These are phyloP conservation scores for Tolypocladium amazonense DNA, from an alignment of 2,329 filamentous ascomycete species.

Conservation along the genomic window DNA sequence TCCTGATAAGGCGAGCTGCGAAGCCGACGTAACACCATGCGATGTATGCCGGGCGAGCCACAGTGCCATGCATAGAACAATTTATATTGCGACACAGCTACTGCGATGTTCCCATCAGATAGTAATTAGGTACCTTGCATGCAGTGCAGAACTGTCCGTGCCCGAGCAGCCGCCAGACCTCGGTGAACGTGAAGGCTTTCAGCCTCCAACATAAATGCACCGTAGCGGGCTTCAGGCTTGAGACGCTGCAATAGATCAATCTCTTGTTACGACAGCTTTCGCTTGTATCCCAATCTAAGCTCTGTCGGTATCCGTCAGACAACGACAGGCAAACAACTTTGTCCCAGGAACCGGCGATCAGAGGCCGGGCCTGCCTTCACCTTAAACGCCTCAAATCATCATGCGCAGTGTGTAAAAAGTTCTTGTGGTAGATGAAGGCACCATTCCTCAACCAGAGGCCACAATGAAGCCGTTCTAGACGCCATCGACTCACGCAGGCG, in stretches of 20 bases:
- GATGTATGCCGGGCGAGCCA: neutral
- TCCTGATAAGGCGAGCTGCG: neutral
- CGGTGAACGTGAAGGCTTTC: neutral
- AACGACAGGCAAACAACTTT: neutral
- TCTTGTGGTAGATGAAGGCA: too few species aligned
- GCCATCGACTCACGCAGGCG: neutral
- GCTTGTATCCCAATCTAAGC: neutral
- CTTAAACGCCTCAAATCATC: neutral
- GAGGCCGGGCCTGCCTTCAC: neutral
- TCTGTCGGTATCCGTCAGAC: neutral
- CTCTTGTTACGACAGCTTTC: neutral
- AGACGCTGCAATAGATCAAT: neutral
- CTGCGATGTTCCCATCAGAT: neutral
- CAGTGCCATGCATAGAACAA: neutral
- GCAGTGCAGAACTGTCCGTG: neutral
- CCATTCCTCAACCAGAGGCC: neutral
- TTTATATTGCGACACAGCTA: neutral
- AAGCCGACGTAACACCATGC: neutral
- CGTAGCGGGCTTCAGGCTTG: neutral
- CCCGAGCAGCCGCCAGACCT: neutral
- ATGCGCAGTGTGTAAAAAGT: neutral
- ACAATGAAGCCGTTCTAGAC: neutral
- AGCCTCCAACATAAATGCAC: neutral
- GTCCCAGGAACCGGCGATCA: neutral
- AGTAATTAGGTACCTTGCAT: neutral